These are phyloP conservation scores for Acanthamoeba rhysodes DNA, from an alignment of 208 protist species.

Conservation along the genomic window DNA sequence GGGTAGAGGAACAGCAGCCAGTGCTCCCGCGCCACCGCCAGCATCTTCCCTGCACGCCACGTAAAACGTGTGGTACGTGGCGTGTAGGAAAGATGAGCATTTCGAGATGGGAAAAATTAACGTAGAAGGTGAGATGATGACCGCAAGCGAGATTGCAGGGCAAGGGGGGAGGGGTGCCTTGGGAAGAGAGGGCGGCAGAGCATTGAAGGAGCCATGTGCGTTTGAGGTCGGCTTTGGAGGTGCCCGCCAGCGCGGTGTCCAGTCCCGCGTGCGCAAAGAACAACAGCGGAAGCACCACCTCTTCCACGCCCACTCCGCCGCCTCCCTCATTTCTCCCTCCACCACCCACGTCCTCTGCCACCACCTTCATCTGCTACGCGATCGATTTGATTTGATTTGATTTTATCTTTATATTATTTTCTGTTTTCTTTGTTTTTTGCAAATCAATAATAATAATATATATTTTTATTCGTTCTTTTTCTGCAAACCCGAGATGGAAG, in stretches of 20 bases:
- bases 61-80: too few relatives aligned
- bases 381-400: not conserved
- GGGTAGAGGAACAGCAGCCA: constrained; percentile 16
- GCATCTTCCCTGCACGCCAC: not conserved
- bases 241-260: not conserved
- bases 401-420: not conserved
- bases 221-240: constrained; percentile 18
- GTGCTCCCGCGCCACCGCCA: constrained; percentile 45
- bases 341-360: not conserved
- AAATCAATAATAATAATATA: too few relatives aligned
- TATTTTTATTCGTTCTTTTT: not conserved
- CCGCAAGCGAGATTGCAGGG: too few relatives aligned
- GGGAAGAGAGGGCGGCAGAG: constrained; percentile 4
- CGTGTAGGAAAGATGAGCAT: too few relatives aligned
- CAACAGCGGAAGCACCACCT: constrained; percentile 8
- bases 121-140: not conserved
- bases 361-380: not conserved
- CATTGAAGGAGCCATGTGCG: not conserved
- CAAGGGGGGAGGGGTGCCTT: not conserved
- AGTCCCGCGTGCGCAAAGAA: constrained; percentile 14
- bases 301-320: not conserved
- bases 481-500: not conserved
- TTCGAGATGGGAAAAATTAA: too few relatives aligned
- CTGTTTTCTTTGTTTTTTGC: not conserved
- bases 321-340: not conserved